Evolutionary conservation across 2,329 filamentous ascomycete genomes (phyloP).

Genomic region (Allantophomopsis lycopodina): DNA sequence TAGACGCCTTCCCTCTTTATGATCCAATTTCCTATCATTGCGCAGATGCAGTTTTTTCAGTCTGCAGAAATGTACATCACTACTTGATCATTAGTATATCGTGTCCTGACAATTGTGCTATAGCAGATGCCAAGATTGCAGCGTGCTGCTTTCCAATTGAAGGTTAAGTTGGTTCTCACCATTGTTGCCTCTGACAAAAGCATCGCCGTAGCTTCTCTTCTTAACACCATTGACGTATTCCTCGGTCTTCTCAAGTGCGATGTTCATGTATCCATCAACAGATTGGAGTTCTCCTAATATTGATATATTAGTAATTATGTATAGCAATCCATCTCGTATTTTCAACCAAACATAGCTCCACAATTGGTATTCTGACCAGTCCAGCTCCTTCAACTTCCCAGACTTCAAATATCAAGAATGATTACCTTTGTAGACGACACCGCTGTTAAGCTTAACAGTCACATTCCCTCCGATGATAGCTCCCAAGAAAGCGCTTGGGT

Average conservation of each 20-base stretch:
- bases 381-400: not conserved
- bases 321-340: not conserved
- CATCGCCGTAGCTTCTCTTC: constrained; percentile 78
- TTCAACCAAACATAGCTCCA: not conserved
- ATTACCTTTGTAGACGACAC: constrained; percentile 88
- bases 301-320: constrained; percentile 4
- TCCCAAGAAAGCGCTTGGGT: constrained; percentile 84
- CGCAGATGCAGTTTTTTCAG: not conserved
- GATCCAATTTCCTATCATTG: too few relatives aligned
- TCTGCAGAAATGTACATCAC: constrained; percentile 8
- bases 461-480: constrained; percentile 92
- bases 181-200: constrained; percentile 93
- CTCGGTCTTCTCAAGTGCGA: constrained; percentile 88
- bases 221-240: constrained; percentile 81
- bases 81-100: constrained; percentile 1
- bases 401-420: not conserved
- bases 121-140: too few relatives aligned
- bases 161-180: constrained; percentile 34
- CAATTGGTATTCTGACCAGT: too few relatives aligned
- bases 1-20: too few relatives aligned
- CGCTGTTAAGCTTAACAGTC: constrained; percentile 96
- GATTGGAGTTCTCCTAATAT: constrained; percentile 77
- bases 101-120: too few relatives aligned
- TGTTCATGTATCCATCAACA: constrained; percentile 99
- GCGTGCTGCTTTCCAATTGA: too few relatives aligned